Evolutionary conservation across 176 grass and related monocot species (phyloP), one percentile per base, ranked within the genome.

Genomic region (Tuctoria greenei): DNA sequence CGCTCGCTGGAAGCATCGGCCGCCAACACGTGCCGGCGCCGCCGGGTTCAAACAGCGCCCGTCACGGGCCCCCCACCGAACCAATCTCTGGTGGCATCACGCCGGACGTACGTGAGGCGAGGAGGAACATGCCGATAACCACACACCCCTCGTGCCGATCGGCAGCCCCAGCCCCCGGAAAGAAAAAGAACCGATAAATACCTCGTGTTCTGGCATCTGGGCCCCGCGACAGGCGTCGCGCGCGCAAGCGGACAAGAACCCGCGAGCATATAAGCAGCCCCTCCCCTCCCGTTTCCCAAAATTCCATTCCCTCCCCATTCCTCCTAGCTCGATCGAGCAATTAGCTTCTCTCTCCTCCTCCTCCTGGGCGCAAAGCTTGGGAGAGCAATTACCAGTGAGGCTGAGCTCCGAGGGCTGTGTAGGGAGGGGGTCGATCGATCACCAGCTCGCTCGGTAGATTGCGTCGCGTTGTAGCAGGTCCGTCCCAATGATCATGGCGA

Each of bases 221-320:
- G 69, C 7, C 26, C 67, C 46, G 60, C 67, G 37, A 9, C 24
- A 63, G 64, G 50, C 44, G 76, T 34, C 77, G 21, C 57, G 61
- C 64, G 4, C 38, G 24, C 73, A 75, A 84, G 43, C 67, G 49
- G 84, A 84, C 84, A 91, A 86, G 83, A 76, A 8, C 3, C 84
- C 23, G 38, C 86, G 64, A 46, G 43, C 73, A 81, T 97, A 93
- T 86, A 97, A 93, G 75, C 71, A 58, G 23, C 49, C 50, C 76
- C 61, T 73, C 27, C 58, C 73, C 88, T 83, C 71, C 84, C 58
- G 86, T 80, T 50, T 75, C 72, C 51, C 74, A 93, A 83, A 97
- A 85, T 92, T 93, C 84, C 56, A 84, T 76, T 34, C 57, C 45
- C 24, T 23, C 52, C 28, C 18, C 74, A 25, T 82, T 85, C 67